A percentile compares a stretch with the other conserved stretches of the same genome.
phyloP scores from a whole-genome alignment of 1,284 basidiomycete genomes.

The Pulchroboletus neoregius region DNA sequence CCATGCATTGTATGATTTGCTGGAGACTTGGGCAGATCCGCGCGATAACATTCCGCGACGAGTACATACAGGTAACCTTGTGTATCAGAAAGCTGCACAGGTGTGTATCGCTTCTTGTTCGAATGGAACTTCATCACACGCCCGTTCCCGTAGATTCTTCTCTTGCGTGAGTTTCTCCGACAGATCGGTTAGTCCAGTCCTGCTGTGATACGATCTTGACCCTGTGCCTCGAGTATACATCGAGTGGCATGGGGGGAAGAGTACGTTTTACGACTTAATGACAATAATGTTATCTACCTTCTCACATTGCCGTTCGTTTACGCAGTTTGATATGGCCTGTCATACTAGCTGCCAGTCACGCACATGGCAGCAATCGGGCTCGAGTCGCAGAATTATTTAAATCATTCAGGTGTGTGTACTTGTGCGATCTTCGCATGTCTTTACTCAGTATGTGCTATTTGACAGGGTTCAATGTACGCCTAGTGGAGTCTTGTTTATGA shows the following conservation, averaged over 20 bases:
- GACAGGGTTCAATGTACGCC: slow-evolving; percentile 26
- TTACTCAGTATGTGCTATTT: slow-evolving; percentile 9
- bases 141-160: slow-evolving; percentile 36
- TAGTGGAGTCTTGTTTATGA: slow-evolving; percentile 13
- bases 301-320: slow-evolving; percentile 14
- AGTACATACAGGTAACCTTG: slow-evolving; percentile 32
- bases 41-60: slow-evolving; percentile 25
- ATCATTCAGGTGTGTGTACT: slow-evolving; percentile 41
- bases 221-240: slow-evolving; percentile 32
- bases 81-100: slow-evolving; percentile 35
- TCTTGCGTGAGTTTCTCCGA: slow-evolving; percentile 40
- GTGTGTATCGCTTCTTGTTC: slow-evolving; percentile 26
- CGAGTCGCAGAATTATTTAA: slow-evolving; percentile 42
- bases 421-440: slow-evolving; percentile 8
- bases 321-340: slow-evolving; percentile 42
- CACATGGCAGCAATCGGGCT: slow-evolving; percentile 35
- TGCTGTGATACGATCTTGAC: slow-evolving; percentile 30
- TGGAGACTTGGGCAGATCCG: slow-evolving; percentile 29
- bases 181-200: slow-evolving; percentile 38
- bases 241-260: slow-evolving; percentile 34
- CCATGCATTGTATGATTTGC: slow-evolving; percentile 23
- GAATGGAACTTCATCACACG: slow-evolving; percentile 17
- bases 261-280: slow-evolving; percentile 29
- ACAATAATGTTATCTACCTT: slow-evolving; percentile 10
- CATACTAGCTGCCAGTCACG: slow-evolving; percentile 44